phyloP scores from a whole-genome alignment of 176 grass and related monocot genomes.

The Saccharum officinarum region DNA sequence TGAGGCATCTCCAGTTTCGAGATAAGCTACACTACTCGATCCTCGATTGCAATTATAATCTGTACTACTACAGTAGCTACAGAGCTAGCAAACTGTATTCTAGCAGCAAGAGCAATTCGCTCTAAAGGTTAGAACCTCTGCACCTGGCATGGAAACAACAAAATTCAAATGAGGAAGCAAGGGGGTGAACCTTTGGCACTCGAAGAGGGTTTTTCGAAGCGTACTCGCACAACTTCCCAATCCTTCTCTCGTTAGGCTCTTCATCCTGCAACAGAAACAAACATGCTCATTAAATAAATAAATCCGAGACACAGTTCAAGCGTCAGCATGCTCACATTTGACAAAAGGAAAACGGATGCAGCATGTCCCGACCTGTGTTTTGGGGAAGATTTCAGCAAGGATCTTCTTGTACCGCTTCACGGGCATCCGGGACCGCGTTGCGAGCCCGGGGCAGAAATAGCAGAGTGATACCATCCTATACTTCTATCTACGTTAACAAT shows the following conservation, averaged over 20 bases:
- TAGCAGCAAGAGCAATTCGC: neutral
- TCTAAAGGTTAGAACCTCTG: neutral
- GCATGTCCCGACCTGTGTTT: conserved; percentile 49
- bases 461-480: conserved; percentile 64
- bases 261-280: conserved; percentile 53
- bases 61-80: neutral
- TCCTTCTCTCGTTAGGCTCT: conserved; percentile 85
- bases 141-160: neutral
- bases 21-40: neutral
- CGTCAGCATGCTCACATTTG: neutral
- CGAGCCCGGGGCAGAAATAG: conserved; percentile 74
- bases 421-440: conserved; percentile 72
- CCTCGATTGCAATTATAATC: neutral
- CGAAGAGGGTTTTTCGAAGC: conserved; percentile 75
- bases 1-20: neutral
- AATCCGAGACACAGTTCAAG: neutral
- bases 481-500: conserved; percentile 12
- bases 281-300: neutral
- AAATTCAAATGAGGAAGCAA: neutral
- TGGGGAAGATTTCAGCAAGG: conserved; percentile 86
- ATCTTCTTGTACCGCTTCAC: conserved; percentile 92
- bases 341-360: neutral
- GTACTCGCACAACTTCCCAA: conserved; percentile 86
- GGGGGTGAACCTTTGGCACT: conserved; percentile 63
- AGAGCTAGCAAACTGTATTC: neutral